phyloP scores from a whole-genome alignment of 1,284 basidiomycete genomes.

The Microbotryum saponariae region DNA sequence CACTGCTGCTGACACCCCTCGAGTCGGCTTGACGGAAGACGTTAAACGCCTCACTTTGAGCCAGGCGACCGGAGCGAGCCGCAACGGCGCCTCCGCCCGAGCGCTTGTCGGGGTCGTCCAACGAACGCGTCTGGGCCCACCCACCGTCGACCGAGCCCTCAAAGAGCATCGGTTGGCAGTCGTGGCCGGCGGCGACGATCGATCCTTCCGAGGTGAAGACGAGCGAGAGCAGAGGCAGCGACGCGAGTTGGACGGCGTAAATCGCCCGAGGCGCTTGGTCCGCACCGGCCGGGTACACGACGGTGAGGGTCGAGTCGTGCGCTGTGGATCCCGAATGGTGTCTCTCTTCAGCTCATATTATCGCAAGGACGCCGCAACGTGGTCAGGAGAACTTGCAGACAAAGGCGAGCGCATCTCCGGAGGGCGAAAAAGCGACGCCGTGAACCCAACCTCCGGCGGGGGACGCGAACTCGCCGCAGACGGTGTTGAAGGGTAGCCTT shows the following conservation, averaged over 20 bases:
- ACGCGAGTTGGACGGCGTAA: conserved; percentile 63
- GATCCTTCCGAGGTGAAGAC: conserved; percentile 73
- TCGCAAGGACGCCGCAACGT: not conserved
- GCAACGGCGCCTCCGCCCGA: conserved; percentile 41
- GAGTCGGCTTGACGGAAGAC: conserved; percentile 89
- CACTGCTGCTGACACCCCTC: conserved; percentile 55
- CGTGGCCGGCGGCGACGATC: conserved; percentile 88
- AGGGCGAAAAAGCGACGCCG: conserved; percentile 88
- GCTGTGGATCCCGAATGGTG: conserved; percentile 45
- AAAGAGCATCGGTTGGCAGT: conserved; percentile 90
- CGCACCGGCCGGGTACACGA: conserved; percentile 75
- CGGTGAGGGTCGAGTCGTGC: conserved; percentile 80
- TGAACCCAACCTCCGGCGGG: conserved; percentile 96
- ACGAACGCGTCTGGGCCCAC: conserved; percentile 68
- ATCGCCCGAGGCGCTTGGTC: conserved; percentile 47
- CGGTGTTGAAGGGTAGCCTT: conserved; percentile 92
- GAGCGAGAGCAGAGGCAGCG: conserved; percentile 72
- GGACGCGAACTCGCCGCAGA: conserved; percentile 86
- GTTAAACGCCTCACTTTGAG: conserved; percentile 85
- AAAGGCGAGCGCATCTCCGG: conserved; percentile 85
- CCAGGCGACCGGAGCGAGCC: conserved; percentile 66
- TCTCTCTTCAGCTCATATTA: not conserved
- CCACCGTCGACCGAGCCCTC: conserved; percentile 56
- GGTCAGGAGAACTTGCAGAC: conserved; percentile 56
- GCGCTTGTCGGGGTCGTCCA: conserved; percentile 56